phyloP scores from a whole-genome alignment of 1,139 yeast genomes.

The Lodderomyces metapsilosis region DNA sequence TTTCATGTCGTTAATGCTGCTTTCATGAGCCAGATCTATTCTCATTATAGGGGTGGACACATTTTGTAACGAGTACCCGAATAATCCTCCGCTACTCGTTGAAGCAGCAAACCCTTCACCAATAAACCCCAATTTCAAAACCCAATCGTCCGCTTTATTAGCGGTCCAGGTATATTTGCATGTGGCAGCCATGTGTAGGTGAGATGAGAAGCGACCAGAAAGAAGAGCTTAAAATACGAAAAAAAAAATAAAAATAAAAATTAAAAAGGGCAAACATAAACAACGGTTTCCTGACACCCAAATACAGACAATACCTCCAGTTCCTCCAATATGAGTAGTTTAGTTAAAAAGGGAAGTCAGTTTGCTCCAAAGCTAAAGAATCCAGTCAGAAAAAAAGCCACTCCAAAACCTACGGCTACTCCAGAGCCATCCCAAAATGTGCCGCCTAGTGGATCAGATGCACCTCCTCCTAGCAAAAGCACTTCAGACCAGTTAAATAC shows the following conservation, averaged over 20 bases:
- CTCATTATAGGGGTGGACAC: constrained; percentile 11
- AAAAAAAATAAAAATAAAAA: constrained; percentile 6
- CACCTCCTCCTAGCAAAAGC: not conserved
- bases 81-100: constrained; percentile 48
- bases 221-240: constrained; percentile 4
- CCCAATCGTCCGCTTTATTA: constrained; percentile 42
- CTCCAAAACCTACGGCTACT: constrained; percentile 20
- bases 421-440: constrained; percentile 15
- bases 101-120: constrained; percentile 43
- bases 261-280: not conserved
- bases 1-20: constrained; percentile 32
- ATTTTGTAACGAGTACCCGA: constrained; percentile 28
- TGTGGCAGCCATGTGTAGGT: constrained; percentile 8
- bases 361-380: constrained; percentile 42
- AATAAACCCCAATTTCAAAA: constrained; percentile 31
- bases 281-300: too few species aligned
- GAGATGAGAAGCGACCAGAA: not conserved
- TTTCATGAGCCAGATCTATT: constrained; percentile 33
- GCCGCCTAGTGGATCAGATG: not conserved
- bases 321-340: constrained; percentile 44
- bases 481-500: constrained; percentile 3
- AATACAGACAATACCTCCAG: too few species aligned
- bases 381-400: constrained; percentile 19
- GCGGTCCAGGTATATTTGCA: constrained; percentile 12
- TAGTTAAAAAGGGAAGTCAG: constrained; percentile 40